Conservation (phyloP, 1,284 basidiomycete species). For the Mycosarcoma mackinlayi region DNA sequence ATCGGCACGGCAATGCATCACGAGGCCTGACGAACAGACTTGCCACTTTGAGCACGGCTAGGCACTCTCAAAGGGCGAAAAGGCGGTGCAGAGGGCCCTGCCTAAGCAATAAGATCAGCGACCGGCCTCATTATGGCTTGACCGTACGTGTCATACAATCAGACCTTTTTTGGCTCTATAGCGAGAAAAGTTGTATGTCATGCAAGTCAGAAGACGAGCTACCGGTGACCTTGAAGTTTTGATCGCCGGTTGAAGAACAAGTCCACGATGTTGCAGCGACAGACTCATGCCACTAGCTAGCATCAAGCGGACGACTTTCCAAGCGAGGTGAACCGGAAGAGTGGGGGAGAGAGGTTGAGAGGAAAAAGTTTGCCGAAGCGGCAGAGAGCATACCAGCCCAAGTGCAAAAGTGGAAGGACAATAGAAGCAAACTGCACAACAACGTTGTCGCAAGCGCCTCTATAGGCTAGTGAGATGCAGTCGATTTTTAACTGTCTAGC, state of each 20-base stretch:
- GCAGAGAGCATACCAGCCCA: no score
- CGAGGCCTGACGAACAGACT: not conserved
- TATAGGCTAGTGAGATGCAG: no score
- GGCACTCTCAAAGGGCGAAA: not conserved
- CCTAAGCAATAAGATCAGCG: not conserved
- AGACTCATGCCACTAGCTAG: no score
- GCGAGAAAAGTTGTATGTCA: no score
- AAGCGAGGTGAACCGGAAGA: constrained; percentile 1
- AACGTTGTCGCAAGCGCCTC: not conserved
- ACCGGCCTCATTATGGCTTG: no score
- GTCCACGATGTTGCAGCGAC: not conserved
- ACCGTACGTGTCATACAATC: no score
- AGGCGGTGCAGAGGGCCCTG: not conserved
- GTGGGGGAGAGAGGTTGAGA: constrained; percentile 1
- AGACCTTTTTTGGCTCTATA: no score
- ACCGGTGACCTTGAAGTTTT: constrained; percentile 2
- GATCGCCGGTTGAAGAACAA: constrained; percentile 4
- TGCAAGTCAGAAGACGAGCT: no score
- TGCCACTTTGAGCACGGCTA: not conserved
- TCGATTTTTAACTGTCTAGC: no score
- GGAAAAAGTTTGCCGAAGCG: constrained; percentile 2
- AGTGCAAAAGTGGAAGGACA: not conserved
- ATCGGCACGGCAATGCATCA: constrained; percentile 20
- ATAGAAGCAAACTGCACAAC: not conserved
- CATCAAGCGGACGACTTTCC: not conserved